Base-by-base conservation (phyloP, 2,329 filamentous ascomycete species). In the Ustilaginoidea virens region DNA sequence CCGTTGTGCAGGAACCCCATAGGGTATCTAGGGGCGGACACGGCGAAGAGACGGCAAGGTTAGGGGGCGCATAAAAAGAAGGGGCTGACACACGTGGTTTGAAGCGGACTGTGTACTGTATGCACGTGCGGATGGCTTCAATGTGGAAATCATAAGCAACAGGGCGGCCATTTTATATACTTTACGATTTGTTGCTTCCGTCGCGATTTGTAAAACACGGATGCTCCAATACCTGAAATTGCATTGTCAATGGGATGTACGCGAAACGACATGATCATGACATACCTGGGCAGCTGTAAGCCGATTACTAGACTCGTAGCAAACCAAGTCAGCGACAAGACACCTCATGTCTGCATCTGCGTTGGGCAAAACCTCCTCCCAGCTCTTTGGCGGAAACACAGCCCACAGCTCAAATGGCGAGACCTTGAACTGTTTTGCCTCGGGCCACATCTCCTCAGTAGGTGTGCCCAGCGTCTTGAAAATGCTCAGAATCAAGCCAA, bases 401-500 rank as follows among this genome's bases (percentile, higher is more conserved):
- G 74, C 68, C 55, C 93, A 98, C 50, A 85, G 92, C 10, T 86
- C 80, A 66, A 92, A 98, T 12, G 93, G 90, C 1, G 80, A 79
- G 1, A 73, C 71, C 34, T 53, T 61, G 43, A 92, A 78, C 1
- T 46, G 45, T 8, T 54, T 54, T 5, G 81, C 79, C 52, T 86
- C 82, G 2, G 90, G 90, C 90, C 90, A 98, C 0, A 61, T 72
- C 29, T 75, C 60, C n/a, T 63, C 53, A 25, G 78, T 79, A 0
- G 90, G 90, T 1, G 86, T 94, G 1, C 92, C 92, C 5, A 98
- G 53, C 1, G 78, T 92, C 53, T 80, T 76, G 56, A 98, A 96
- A 20, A 96, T 87, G 45, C 83, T 93, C 30, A 86, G 66, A 32
- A 98, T 87, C 28, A 98, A 61, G 0, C 82, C 80, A 22, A 98